These are phyloP conservation scores for Parmelia sp. DNA, from an alignment of 495 filamentous ascomycete species.

Conservation along the genomic window DNA sequence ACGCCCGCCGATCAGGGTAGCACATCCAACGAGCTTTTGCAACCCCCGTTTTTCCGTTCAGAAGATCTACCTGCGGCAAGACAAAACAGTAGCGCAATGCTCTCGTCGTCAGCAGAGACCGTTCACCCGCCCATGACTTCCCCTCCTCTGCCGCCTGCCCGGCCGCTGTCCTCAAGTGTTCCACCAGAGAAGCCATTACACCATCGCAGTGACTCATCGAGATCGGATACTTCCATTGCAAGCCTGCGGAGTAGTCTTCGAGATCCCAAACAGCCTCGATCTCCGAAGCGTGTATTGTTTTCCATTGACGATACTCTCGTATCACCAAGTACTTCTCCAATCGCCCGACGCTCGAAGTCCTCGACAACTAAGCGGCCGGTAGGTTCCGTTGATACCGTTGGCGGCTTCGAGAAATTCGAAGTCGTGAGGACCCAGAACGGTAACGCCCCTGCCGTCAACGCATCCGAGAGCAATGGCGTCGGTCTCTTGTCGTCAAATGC, in stretches of 20 bases:
- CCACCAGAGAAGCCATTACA: constrained; percentile 15
- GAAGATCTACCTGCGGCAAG: background rate
- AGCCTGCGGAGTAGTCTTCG: constrained; percentile 26
- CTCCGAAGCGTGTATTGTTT: constrained; percentile 28
- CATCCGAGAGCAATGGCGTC: background rate
- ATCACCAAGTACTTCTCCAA: constrained; percentile 25
- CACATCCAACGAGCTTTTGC: constrained; percentile 1
- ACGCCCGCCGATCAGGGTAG: background rate
- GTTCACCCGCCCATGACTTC: constrained; percentile 13
- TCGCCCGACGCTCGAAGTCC: constrained; percentile 14
- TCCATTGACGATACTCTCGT: constrained; percentile 26
- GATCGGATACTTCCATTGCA: constrained; percentile 19
- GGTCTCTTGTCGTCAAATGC: background rate
- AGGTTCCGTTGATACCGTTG: background rate
- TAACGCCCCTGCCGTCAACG: background rate
- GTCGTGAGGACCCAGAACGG: constrained; percentile 6
- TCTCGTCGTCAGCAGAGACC: constrained; percentile 22
- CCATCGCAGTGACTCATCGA: constrained; percentile 21
- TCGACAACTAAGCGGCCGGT: background rate
- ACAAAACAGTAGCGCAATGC: constrained; percentile 5
- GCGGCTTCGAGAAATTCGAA: constrained; percentile 3
- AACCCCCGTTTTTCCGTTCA: background rate
- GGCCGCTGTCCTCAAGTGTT: constrained; percentile 22
- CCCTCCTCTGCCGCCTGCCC: constrained; percentile 6
- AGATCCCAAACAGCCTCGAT: constrained; percentile 26